A percentile compares a stretch with the other conserved stretches of the same genome.
Conservation (phyloP, 2,329 filamentous ascomycete species). For the Cladosporium sp. region DNA sequence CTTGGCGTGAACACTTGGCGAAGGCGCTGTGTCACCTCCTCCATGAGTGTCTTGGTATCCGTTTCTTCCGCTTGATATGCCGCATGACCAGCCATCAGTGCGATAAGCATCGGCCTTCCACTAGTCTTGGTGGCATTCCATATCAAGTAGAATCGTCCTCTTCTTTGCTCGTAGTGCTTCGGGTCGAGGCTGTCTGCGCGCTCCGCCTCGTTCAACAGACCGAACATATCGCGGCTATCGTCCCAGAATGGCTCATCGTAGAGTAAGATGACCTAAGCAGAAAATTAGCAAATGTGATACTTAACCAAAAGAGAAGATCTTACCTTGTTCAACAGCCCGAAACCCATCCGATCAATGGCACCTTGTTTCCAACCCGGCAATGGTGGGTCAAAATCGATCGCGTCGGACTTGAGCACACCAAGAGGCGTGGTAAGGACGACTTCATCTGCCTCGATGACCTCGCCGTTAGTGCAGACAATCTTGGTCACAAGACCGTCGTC, state of each 20-base stretch:
- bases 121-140: slow-evolving; percentile 93
- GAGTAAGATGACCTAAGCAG: slow-evolving; percentile 69
- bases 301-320: background rate
- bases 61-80: slow-evolving; percentile 83
- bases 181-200: slow-evolving; percentile 72
- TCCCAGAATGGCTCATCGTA: slow-evolving; percentile 94
- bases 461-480: slow-evolving; percentile 77
- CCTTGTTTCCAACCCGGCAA: slow-evolving; percentile 84
- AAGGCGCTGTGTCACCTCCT: slow-evolving; percentile 78
- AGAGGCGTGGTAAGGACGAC: slow-evolving; percentile 90
- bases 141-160: slow-evolving; percentile 96
- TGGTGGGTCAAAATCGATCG: slow-evolving; percentile 81
- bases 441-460: slow-evolving; percentile 77
- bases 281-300: slow-evolving; percentile 11
- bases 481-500: slow-evolving; percentile 52
- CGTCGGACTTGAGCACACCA: slow-evolving; percentile 83
- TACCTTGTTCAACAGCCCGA: slow-evolving; percentile 89
- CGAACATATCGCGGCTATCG: slow-evolving; percentile 85
- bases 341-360: slow-evolving; percentile 82
- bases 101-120: slow-evolving; percentile 81
- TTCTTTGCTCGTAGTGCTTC: slow-evolving; percentile 72
- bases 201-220: slow-evolving; percentile 75
- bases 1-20: slow-evolving; percentile 67
- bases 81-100: slow-evolving; percentile 93
- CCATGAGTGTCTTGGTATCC: slow-evolving; percentile 72